Conservation (phyloP, 805 yeast species). For the Wickerhamiella sorbophila region DNA sequence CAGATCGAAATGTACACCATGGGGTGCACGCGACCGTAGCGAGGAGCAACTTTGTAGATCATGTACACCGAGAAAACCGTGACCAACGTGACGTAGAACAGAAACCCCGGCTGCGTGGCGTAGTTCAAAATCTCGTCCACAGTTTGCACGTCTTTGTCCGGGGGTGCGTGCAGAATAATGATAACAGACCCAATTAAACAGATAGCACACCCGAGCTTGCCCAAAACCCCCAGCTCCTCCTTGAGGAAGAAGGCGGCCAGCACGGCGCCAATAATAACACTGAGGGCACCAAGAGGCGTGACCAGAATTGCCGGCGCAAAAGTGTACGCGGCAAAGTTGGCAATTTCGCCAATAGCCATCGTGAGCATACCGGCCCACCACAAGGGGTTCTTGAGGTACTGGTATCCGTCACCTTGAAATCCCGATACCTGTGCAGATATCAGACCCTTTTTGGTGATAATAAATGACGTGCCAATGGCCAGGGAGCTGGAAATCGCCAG, state of each 20-base stretch:
- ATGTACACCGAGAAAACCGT: constrained; percentile 54
- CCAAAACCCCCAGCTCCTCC: constrained; percentile 76
- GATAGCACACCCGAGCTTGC: constrained; percentile 86
- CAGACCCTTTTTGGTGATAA: constrained; percentile 77
- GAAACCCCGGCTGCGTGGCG: constrained; percentile 61
- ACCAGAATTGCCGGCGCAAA: constrained; percentile 90
- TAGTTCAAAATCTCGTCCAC: constrained; percentile 75
- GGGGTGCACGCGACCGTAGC: constrained; percentile 66
- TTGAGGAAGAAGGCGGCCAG: constrained; percentile 71
- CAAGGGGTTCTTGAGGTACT: constrained; percentile 67
- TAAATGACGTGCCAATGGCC: constrained; percentile 83
- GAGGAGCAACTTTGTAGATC: constrained; percentile 74
- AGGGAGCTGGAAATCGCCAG: constrained; percentile 75
- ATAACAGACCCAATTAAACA: constrained; percentile 79
- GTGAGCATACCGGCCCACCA: constrained; percentile 92
- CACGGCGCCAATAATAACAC: constrained; percentile 85
- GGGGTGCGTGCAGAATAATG: constrained; percentile 83
- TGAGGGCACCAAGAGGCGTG: constrained; percentile 81
- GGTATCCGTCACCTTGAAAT: constrained; percentile 54
- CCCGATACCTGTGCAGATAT: constrained; percentile 51
- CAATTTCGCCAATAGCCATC: constrained; percentile 82
- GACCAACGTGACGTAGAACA: constrained; percentile 52
- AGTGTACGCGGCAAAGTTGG: constrained; percentile 88
- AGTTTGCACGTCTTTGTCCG: constrained; percentile 78
- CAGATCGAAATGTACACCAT: constrained; percentile 83